phyloP scores from a whole-genome alignment of 1,284 basidiomycete species.

The Trametes sp. region DNA sequence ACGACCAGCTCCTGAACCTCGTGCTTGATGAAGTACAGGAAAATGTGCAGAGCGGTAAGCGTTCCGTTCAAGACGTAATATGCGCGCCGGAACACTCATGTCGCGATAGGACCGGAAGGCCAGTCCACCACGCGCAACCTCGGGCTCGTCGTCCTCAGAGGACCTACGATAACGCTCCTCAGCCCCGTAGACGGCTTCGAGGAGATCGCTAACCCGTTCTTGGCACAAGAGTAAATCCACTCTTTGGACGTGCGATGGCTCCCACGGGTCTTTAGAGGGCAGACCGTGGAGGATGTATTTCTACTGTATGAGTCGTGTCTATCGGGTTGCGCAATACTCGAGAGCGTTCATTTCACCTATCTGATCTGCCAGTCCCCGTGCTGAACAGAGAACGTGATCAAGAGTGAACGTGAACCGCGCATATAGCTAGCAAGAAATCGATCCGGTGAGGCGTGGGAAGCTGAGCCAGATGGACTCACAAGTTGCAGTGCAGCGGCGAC shows the following conservation, averaged over 20 bases:
- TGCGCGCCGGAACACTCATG: slow-evolving; percentile 20
- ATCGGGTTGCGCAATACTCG: no score
- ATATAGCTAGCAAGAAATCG: no score
- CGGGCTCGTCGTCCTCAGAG: slow-evolving; percentile 88
- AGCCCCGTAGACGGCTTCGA: slow-evolving; percentile 94
- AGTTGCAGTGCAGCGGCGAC: no score
- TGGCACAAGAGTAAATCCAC: slow-evolving; percentile 51
- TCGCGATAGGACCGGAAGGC: slow-evolving; percentile 55
- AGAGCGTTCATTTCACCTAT: no score
- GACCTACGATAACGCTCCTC: slow-evolving; percentile 91
- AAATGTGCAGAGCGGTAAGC: slow-evolving; percentile 65
- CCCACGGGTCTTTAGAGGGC: not conserved
- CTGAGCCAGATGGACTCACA: no score
- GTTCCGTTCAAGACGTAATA: slow-evolving; percentile 20
- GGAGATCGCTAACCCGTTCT: slow-evolving; percentile 88
- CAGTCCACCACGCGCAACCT: slow-evolving; percentile 71
- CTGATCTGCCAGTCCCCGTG: no score
- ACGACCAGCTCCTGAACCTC: slow-evolving; percentile 95
- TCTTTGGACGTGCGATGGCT: not conserved
- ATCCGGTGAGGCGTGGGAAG: no score
- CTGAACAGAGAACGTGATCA: no score
- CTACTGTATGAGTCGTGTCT: slow-evolving; percentile 6
- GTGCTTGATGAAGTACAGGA: slow-evolving; percentile 93
- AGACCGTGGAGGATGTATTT: slow-evolving; percentile 3
- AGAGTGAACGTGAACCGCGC: no score